Conservation (phyloP, 2,329 filamentous ascomycete genomes). For the Catunica adiposa region DNA sequence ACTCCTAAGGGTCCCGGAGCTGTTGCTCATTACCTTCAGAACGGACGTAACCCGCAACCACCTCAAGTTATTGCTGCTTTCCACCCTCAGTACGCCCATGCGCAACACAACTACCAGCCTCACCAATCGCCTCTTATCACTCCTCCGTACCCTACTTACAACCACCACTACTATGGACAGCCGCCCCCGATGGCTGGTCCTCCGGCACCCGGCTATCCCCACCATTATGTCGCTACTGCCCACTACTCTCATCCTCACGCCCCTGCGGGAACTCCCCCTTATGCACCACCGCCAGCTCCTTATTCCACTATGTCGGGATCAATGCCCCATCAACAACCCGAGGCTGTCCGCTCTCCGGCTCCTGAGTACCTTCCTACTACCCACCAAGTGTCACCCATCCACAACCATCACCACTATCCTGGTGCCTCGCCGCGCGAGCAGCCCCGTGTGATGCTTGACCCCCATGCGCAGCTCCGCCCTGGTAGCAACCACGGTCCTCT, state of each 20-base stretch:
- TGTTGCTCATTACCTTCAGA: conserved; percentile 24
- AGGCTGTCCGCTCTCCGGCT: conserved; percentile 11
- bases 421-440: neutral
- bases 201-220: conserved; percentile 13
- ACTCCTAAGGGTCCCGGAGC: conserved; percentile 57
- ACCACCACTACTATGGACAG: conserved; percentile 23
- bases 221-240: conserved; percentile 19
- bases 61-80: conserved; percentile 19
- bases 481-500: conserved; percentile 29
- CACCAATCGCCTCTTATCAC: conserved; percentile 36
- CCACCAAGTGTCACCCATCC: conserved; percentile 18
- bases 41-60: conserved; percentile 18
- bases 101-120: conserved; percentile 19
- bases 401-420: conserved; percentile 17
- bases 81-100: conserved; percentile 25
- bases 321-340: conserved; percentile 7
- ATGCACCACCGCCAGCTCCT: conserved; percentile 12
- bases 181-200: conserved; percentile 19
- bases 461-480: conserved; percentile 21
- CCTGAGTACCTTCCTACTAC: conserved; percentile 25
- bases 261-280: conserved; percentile 17
- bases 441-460: conserved; percentile 23
- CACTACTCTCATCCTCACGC: conserved; percentile 20
- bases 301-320: conserved; percentile 14
- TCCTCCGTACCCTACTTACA: conserved; percentile 34